Evolutionary conservation across 352 stramenopile genomes (phyloP).

Genomic region (Globisporangium radiosum): DNA sequence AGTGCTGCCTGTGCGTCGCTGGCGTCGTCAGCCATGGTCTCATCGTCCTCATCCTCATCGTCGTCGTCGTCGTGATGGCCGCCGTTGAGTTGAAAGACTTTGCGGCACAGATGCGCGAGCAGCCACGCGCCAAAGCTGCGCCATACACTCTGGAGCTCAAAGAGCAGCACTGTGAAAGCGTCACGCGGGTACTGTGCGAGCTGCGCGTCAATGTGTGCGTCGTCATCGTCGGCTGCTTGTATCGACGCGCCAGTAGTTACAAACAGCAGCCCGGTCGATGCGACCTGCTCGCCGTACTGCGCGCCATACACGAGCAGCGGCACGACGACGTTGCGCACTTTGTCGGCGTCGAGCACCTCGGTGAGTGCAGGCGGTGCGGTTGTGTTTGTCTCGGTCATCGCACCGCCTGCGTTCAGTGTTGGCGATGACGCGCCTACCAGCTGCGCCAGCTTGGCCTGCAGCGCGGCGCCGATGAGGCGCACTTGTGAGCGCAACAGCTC

Average conservation of each 20-base stretch:
- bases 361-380: neutral
- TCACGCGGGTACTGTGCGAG: constrained; percentile 24
- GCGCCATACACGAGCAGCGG: constrained; percentile 55
- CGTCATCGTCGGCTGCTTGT: neutral
- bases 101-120: constrained; percentile 41
- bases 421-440: constrained; percentile 7
- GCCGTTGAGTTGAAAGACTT: constrained; percentile 24
- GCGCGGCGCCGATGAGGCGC: constrained; percentile 26
- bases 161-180: constrained; percentile 28
- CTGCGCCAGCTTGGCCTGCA: constrained; percentile 23
- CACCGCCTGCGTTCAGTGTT: neutral
- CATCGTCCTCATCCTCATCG: neutral
- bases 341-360: constrained; percentile 35
- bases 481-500: constrained; percentile 40
- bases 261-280: constrained; percentile 42
- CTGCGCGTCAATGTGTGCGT: constrained; percentile 1
- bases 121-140: constrained; percentile 42
- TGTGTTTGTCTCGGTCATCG: neutral
- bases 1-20: neutral
- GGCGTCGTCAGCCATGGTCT: constrained; percentile 1
- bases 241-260: neutral
- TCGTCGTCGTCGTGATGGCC: constrained; percentile 1
- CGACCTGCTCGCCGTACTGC: constrained; percentile 44
- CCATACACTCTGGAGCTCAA: constrained; percentile 52
- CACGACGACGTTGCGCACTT: constrained; percentile 47